Conservation (phyloP, 805 yeast species). For the Cyberlindnera bimundalis region DNA sequence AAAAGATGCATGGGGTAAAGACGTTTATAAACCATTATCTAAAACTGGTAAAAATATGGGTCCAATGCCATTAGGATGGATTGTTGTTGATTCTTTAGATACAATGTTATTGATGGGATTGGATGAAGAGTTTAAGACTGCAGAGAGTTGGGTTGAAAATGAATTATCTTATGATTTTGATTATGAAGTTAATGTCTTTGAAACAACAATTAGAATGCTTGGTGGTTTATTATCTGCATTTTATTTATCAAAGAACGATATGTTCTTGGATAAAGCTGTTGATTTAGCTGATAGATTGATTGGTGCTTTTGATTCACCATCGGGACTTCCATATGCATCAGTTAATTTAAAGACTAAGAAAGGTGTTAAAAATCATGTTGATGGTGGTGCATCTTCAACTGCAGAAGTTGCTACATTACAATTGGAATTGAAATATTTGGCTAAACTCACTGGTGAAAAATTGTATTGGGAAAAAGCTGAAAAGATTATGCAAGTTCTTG, state of each 20-base stretch:
- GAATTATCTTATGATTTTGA: conserved; percentile 70
- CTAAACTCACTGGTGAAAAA: conserved; percentile 75
- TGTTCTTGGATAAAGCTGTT: conserved; percentile 73
- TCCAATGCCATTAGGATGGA: conserved; percentile 84
- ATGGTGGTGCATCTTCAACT: conserved; percentile 78
- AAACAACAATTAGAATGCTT: conserved; percentile 91
- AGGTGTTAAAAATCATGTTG: conserved; percentile 60
- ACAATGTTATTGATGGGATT: conserved; percentile 71
- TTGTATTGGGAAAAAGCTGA: conserved; percentile 80
- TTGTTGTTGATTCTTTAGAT: conserved; percentile 83
- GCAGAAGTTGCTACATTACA: conserved; percentile 89
- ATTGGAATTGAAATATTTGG: conserved; percentile 78
- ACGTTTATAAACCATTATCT: conserved; percentile 68
- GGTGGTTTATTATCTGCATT: conserved; percentile 90
- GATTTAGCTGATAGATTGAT: conserved; percentile 71
- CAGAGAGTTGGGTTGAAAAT: conserved; percentile 70
- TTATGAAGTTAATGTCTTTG: conserved; percentile 77
- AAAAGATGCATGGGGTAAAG: conserved; percentile 79
- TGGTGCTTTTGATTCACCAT: conserved; percentile 60
- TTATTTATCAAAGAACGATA: conserved; percentile 62
- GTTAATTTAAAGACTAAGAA: conserved; percentile 65
- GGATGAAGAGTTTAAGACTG: conserved; percentile 56
- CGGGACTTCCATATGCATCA: conserved; percentile 78
- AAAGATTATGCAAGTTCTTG: conserved; percentile 65
- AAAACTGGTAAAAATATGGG: conserved; percentile 72